Percentiles rank a stretch among this genome's conserved stretches.
These are phyloP conservation scores for Domatiomyces catenatus DNA, from an alignment of 2,329 filamentous ascomycete genomes.

Conservation along the genomic window DNA sequence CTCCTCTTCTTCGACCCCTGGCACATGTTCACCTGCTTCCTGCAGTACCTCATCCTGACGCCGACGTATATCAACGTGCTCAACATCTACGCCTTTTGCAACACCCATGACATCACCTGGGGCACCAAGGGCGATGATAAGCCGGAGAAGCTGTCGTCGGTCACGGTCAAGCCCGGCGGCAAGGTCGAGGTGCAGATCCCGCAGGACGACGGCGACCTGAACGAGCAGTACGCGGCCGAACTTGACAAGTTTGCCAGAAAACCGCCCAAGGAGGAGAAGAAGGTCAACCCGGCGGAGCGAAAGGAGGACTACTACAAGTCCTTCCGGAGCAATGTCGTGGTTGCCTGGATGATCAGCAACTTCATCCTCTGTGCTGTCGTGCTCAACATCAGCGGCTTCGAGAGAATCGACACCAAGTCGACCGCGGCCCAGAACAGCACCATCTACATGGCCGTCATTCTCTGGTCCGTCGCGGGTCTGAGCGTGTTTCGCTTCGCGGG, in stretches of 20 bases:
- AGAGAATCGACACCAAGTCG: slow-evolving; percentile 39
- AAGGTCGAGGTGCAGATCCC: slow-evolving; percentile 80
- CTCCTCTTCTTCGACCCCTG: slow-evolving; percentile 94
- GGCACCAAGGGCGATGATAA: slow-evolving; percentile 97
- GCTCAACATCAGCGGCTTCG: slow-evolving; percentile 67
- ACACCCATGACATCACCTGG: slow-evolving; percentile 95
- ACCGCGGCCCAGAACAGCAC: slow-evolving; percentile 41
- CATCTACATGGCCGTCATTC: slow-evolving; percentile 71
- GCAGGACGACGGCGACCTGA: slow-evolving; percentile 85
- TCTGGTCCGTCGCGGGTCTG: slow-evolving; percentile 77
- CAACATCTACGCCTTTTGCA: slow-evolving; percentile 98
- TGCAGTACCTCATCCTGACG: slow-evolving; percentile 87
- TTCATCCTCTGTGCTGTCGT: slow-evolving; percentile 77
- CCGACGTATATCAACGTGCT: slow-evolving; percentile 97
- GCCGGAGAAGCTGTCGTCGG: slow-evolving; percentile 73
- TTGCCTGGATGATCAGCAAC: slow-evolving; percentile 95
- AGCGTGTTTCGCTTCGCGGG: slow-evolving; percentile 78
- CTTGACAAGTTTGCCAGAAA: slow-evolving; percentile 59
- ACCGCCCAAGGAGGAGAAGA: slow-evolving; percentile 48
- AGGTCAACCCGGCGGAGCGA: slow-evolving; percentile 47
- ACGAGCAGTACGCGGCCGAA: slow-evolving; percentile 86
- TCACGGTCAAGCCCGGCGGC: slow-evolving; percentile 80
- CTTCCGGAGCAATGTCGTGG: slow-evolving; percentile 78
- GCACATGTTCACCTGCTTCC: slow-evolving; percentile 93
- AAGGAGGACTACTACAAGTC: slow-evolving; percentile 98